Percentiles rank a stretch among this genome's conserved stretches.
phyloP scores from a whole-genome alignment of 148 eudicot species.

The Agrostemma githago region DNA sequence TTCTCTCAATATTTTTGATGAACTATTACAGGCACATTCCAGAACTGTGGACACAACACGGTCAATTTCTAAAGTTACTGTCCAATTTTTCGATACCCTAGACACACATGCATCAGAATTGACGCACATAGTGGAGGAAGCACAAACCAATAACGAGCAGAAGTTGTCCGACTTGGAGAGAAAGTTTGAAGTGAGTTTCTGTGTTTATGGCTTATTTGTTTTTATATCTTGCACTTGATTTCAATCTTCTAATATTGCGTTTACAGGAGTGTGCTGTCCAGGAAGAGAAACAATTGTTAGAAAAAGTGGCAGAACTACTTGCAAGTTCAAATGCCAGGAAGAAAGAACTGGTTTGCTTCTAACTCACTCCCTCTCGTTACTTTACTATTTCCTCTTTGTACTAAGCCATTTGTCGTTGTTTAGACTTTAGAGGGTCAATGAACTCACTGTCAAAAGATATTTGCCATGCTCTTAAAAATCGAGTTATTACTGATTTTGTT shows the following conservation, averaged over 20 bases:
- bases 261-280: slow-evolving; percentile 81
- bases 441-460: neutral
- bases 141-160: slow-evolving; percentile 63
- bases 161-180: slow-evolving; percentile 79
- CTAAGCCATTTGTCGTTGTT: slow-evolving; percentile 3
- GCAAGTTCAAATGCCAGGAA: slow-evolving; percentile 93
- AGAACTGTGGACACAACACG: slow-evolving; percentile 76
- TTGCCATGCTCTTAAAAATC: neutral
- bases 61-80: slow-evolving; percentile 73
- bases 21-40: slow-evolving; percentile 69
- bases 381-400: neutral
- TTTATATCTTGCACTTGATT: slow-evolving; percentile 10
- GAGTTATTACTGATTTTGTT: neutral
- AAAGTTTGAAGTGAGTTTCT: slow-evolving; percentile 69
- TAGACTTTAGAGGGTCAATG: neutral
- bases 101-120: slow-evolving; percentile 77
- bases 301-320: slow-evolving; percentile 88
- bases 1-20: neutral
- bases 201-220: slow-evolving; percentile 8
- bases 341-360: slow-evolving; percentile 64
- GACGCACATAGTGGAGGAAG: slow-evolving; percentile 71
- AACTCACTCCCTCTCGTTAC: neutral
- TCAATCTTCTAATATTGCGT: slow-evolving; percentile 7
- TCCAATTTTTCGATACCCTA: slow-evolving; percentile 60
- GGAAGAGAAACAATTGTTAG: slow-evolving; percentile 79